Base-by-base conservation (phyloP, 805 yeast genomes). In the Wickerhamomyces bisporus region DNA sequence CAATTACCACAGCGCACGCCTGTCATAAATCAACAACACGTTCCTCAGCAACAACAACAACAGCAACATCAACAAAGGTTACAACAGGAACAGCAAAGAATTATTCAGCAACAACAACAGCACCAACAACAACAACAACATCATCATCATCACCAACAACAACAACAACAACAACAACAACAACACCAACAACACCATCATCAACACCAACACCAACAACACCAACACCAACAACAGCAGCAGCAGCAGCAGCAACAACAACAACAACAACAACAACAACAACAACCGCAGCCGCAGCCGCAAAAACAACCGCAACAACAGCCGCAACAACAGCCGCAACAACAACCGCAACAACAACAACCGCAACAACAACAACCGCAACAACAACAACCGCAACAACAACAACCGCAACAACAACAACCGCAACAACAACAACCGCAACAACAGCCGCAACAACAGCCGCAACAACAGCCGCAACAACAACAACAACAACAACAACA, bases 301-400 rank as follows among this genome's bases (percentile, higher is more conserved):
- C 42, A 26, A 23, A 39, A 24, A 18, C 45, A 33, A 12, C 42
- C 30, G 30, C 45, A 35, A 18, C 44, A 41, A 30, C 43, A 43
- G 50, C 53, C n/a, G n/a, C n/a, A n/a, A n/a, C 36, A 31, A 20
- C 38, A 27, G 7, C 28, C 32, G 11, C 32, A 19, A 18, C 32
- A 17, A 11, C 32, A 30, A 13, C 26, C 10, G 4, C 27, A 13
- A 24, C 10, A 11, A 9, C 35, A 24, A 23, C 59, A 53, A 27
- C 48, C 43, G 26, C 57, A 51, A 30, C 58, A 51, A 38, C 57
- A 50, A 24, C 58, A 47, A 24, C 47, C 45, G 17, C 58, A 43
- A 30, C 21, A 26, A 12, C 32, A 24, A 17, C 32, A 13, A 5
- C 36, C 31, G 7, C 28, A 27, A 10, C 32, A 19, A 18, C 32